Conservation (phyloP, 108 stramenopile species). For the Pseudonitzschia delicatissima region DNA sequence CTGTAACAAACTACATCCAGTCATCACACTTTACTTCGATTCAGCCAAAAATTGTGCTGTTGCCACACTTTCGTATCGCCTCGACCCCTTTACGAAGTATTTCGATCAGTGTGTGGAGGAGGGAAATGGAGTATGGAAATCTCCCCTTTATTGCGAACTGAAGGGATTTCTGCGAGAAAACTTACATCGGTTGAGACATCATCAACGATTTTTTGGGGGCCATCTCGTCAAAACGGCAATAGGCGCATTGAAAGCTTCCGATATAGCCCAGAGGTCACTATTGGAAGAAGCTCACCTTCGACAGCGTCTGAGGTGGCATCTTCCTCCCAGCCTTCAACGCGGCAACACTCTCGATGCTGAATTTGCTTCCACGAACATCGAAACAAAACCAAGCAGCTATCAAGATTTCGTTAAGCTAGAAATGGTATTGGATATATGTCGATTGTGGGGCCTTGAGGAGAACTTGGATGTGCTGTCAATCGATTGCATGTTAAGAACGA, state of each 20-base stretch:
- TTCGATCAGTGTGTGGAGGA: background rate
- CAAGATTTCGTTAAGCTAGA: background rate
- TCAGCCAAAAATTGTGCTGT: background rate
- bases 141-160: background rate
- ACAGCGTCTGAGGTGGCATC: background rate
- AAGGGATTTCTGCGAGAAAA: constrained; percentile 1
- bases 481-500: constrained; percentile 2
- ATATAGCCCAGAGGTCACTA: background rate
- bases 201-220: background rate
- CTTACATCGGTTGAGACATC: background rate
- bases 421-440: background rate
- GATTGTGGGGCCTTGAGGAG: constrained; percentile 6
- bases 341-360: background rate
- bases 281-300: constrained; percentile 1
- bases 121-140: background rate
- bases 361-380: background rate
- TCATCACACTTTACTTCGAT: constrained; percentile 2
- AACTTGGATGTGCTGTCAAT: constrained; percentile 2
- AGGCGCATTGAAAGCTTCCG: constrained; percentile 11
- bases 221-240: constrained; percentile 2
- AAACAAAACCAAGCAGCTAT: background rate
- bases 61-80: background rate
- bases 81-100: background rate
- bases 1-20: background rate
- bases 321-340: background rate